Base-by-base conservation (phyloP, 352 stramenopile species). In the Phytopythium helicoides region DNA sequence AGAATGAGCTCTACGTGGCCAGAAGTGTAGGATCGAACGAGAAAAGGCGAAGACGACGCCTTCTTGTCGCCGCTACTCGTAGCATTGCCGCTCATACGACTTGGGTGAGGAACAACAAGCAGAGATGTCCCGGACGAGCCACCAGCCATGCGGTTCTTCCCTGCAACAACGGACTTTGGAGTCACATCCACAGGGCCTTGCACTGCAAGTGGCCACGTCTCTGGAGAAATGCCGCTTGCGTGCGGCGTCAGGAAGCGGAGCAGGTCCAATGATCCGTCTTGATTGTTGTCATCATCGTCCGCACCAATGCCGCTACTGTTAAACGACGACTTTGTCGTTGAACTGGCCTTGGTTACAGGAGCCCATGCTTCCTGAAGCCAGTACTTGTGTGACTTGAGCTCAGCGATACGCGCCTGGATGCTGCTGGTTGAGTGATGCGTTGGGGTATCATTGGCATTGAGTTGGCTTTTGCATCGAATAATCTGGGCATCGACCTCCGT, bases 381-480 rank as follows among this genome's bases (percentile, higher is more conserved):
- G 64, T 90, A 90, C 60, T 89, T 88, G 40, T 93, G 83, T 19
- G 83, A 89, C 65, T 90, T 92, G 36, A 93, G 68, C 53, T 86
- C 73, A 0, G 73, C 64, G 21, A 91, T 51, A 11, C 62, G 61
- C 28, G 60, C 56, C 25, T 82, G 58, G 12, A 86, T 41, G 33
- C 42, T 44, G 21, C 23, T 60, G 23, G 52, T 58, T 11, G 44
- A 22, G 26, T 63, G 36, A 12, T 60, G 54, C 14, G 39, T 33
- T 9, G 28, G 9, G 5, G 28, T 38, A 0, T 46, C 56, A 46
- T 11, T 57, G 26, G 39, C 48, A 6, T 23, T 26, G 5, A 28
- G 38, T 3, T 64, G 41, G 39, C 67, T 58, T 39, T 89, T 86
- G 49, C 64, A 70, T 19, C 87, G 47, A 25, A 56, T 23, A 10